phyloP scores from a whole-genome alignment of 176 grass and related monocot genomes.

The Zoysia japonica region DNA sequence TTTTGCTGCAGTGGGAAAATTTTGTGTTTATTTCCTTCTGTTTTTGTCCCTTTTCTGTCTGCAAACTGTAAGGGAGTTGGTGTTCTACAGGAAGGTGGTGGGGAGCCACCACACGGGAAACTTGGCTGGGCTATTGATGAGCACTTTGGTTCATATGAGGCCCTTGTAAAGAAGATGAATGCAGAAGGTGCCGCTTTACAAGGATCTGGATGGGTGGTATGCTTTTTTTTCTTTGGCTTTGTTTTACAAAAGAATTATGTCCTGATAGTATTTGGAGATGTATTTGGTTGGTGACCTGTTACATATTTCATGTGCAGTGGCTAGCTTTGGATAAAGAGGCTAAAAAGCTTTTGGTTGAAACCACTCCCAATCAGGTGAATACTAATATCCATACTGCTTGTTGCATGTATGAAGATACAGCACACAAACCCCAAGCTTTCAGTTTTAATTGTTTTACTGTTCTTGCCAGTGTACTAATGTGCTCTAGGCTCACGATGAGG shows the following conservation, averaged over 20 bases:
- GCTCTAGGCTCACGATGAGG: no score
- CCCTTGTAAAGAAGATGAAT: conserved; percentile 92
- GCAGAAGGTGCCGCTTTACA: conserved; percentile 92
- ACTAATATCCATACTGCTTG: conserved; percentile 24
- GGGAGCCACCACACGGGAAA: conserved; percentile 69
- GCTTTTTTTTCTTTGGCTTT: conserved; percentile 23
- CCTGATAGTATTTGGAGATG: conserved; percentile 19
- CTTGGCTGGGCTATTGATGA: conserved; percentile 97
- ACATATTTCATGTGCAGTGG: conserved; percentile 60
- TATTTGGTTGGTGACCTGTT: conserved; percentile 21
- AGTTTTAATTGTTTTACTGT: conserved; percentile 8
- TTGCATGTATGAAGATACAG: background rate
- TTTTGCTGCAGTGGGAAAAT: background rate
- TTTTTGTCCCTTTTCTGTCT: background rate
- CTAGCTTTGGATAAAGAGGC: conserved; percentile 85
- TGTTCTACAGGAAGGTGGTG: conserved; percentile 84
- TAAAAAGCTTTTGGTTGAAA: conserved; percentile 92
- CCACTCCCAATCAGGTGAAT: conserved; percentile 93
- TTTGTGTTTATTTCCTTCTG: background rate
- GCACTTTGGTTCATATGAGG: conserved; percentile 83
- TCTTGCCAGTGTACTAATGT: background rate
- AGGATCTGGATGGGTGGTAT: conserved; percentile 99
- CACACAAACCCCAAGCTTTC: background rate
- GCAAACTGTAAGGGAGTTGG: background rate
- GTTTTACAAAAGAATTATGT: conserved; percentile 9